Evolutionary conservation across 1,284 basidiomycete species (phyloP).

Genomic region (Inonotus obliquus): DNA sequence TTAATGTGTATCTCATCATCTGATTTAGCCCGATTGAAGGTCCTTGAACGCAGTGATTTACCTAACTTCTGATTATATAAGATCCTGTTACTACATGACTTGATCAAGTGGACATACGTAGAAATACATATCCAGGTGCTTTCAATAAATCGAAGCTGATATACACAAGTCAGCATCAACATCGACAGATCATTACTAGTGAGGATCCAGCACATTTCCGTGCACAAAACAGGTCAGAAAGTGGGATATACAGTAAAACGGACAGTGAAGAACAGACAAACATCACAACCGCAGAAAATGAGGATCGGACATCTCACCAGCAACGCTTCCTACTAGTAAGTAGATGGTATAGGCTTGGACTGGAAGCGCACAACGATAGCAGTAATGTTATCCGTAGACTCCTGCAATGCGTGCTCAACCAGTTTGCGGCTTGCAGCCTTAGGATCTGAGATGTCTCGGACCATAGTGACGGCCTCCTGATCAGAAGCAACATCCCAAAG

Average conservation of each 20-base stretch:
- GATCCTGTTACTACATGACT: neutral
- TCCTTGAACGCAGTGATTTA: no score
- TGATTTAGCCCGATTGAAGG: no score
- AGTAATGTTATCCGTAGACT: conserved; percentile 92
- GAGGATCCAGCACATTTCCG: neutral
- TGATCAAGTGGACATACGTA: neutral
- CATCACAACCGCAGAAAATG: neutral
- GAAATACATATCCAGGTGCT: neutral
- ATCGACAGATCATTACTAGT: neutral
- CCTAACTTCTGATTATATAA: no score
- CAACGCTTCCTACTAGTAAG: neutral
- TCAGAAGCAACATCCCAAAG: conserved; percentile 97
- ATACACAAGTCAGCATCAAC: neutral
- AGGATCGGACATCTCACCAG: neutral
- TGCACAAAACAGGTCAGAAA: neutral
- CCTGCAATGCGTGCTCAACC: conserved; percentile 85
- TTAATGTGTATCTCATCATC: no score
- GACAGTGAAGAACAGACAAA: neutral
- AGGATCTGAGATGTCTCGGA: conserved; percentile 71
- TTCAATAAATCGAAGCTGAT: neutral
- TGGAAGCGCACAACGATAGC: conserved; percentile 67
- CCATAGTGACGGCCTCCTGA: conserved; percentile 87
- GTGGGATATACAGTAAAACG: neutral
- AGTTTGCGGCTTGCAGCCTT: conserved; percentile 79
- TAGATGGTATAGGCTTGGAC: neutral